Base-by-base conservation (phyloP, 2,329 filamentous ascomycete genomes). In the Trichoderma breve region DNA sequence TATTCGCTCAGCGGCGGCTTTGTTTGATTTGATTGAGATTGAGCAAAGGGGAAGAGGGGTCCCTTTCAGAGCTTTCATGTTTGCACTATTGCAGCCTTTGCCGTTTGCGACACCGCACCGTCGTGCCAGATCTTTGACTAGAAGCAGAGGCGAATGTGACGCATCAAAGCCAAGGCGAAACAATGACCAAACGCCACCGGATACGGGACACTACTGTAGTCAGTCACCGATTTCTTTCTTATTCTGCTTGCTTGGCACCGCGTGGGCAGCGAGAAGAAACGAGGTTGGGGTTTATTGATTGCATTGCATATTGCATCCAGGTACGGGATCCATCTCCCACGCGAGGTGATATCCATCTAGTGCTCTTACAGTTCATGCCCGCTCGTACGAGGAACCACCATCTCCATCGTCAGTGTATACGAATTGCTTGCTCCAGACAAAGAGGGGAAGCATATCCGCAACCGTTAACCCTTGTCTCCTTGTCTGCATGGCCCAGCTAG, bases 81-180 rank as follows among this genome's bases (percentile, higher is more conserved):
- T 36, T 36, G 34, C 14, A 36, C 65, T 26, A 68, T 68, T 47
- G 55, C 51, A 63, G 67, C 43, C 70, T 43, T 71, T 66, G 39
- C 70, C 70, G 61, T 60, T 71, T 71, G 28, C 61, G 62, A 66
- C n/a, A 69, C 65, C 70, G 70, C 65, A 26, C 65, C 62, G 62
- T 71, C 21, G 62, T 66, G 53, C 53, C 43, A 62, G 67, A 70
- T 70, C 67, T 53, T 18, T n/a, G 55, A 15, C 43, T 21, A 53
- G 47, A 53, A 53, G 47, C 47, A 53, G 47, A 53, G 47, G 47
- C 47, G 47, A 53, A 53, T 53, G 26, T 18, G 57, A 60, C 32
- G 57, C 43, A 55, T 21, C 58, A 36, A 30, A n/a, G 55, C 14
- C 67, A 55, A 69, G 36, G 28, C 15, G 11, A 24, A 9, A 47